Percentiles rank a stretch among this genome's conserved stretches.
Conservation (phyloP, 768 basidiomycete genomes). For the Pisolithus microcarpus region DNA sequence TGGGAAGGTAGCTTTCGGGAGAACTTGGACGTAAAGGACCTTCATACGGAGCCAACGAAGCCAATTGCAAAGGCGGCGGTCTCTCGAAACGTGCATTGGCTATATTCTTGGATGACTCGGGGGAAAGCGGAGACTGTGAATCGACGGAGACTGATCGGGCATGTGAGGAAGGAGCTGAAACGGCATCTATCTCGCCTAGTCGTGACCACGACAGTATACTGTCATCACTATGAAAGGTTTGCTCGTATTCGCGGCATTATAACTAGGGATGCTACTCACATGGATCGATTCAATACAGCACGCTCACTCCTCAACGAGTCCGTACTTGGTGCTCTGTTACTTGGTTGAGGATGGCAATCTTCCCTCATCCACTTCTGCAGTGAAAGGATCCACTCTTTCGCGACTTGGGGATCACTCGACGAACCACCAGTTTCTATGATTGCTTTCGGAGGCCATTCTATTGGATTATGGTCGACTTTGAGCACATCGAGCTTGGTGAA, state of each 20-base stretch:
- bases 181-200: slow-evolving; percentile 32
- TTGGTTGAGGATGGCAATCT: slow-evolving; percentile 31
- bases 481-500: slow-evolving; percentile 72
- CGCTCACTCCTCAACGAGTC: slow-evolving; percentile 48
- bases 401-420: slow-evolving; percentile 40
- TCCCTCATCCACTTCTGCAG: slow-evolving; percentile 73
- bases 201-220: slow-evolving; percentile 38
- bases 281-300: slow-evolving; percentile 27
- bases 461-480: slow-evolving; percentile 85
- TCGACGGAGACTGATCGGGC: slow-evolving; percentile 56
- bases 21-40: slow-evolving; percentile 43
- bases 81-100: slow-evolving; percentile 27
- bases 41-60: slow-evolving; percentile 36
- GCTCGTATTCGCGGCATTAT: slow-evolving; percentile 2
- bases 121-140: slow-evolving; percentile 40
- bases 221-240: slow-evolving; percentile 28
- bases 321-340: slow-evolving; percentile 32
- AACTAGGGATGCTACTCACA: slow-evolving; percentile 12
- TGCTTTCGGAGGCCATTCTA: slow-evolving; percentile 81
- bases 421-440: slow-evolving; percentile 42
- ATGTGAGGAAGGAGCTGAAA: slow-evolving; percentile 41
- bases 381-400: slow-evolving; percentile 64
- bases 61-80: slow-evolving; percentile 45
- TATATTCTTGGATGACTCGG: slow-evolving; percentile 19
- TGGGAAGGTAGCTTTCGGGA: slow-evolving; percentile 48